These are phyloP conservation scores for Zymoseptoria passerinii DNA, from an alignment of 2,329 filamentous ascomycete species.

Conservation along the genomic window DNA sequence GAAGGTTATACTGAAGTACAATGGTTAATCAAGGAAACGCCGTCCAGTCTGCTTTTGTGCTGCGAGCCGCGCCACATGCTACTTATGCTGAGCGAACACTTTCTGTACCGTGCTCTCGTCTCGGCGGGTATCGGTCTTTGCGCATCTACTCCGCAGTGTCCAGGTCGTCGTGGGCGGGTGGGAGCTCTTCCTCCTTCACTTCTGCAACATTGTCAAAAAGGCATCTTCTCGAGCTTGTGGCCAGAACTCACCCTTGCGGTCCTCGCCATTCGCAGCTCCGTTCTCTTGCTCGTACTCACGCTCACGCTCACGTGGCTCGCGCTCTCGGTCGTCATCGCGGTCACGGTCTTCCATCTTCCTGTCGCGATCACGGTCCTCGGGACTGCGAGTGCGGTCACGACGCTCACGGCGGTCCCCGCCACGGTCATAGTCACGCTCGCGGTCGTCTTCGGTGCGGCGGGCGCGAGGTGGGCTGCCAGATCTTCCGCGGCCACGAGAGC, in stretches of 20 bases:
- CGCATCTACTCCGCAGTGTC: conserved; percentile 72
- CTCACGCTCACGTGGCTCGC: conserved; percentile 51
- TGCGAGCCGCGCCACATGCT: neutral
- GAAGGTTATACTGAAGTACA: neutral
- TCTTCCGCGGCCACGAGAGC: conserved; percentile 64
- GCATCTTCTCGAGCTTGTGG: neutral
- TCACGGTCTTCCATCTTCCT: conserved; percentile 42
- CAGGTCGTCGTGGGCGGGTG: conserved; percentile 83
- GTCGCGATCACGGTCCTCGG: conserved; percentile 60
- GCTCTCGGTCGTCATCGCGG: conserved; percentile 45
- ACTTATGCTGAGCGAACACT: neutral
- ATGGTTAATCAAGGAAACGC: conserved; percentile 5
- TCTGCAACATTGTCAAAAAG: conserved; percentile 29
- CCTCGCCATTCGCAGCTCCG: conserved; percentile 59
- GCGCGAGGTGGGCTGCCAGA: conserved; percentile 48
- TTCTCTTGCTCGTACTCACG: conserved; percentile 24
- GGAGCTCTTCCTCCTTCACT: conserved; percentile 56
- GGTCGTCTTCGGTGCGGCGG: conserved; percentile 66
- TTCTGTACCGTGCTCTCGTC: conserved; percentile 1
- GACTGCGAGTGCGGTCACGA: conserved; percentile 60
- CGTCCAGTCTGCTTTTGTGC: conserved; percentile 5
- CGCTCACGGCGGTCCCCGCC: conserved; percentile 63
- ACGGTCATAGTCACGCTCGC: conserved; percentile 59
- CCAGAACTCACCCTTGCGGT: conserved; percentile 65
- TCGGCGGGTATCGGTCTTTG: conserved; percentile 1